Evolutionary conservation across 768 basidiomycete genomes (phyloP).

Genomic region (Calocera cornea): DNA sequence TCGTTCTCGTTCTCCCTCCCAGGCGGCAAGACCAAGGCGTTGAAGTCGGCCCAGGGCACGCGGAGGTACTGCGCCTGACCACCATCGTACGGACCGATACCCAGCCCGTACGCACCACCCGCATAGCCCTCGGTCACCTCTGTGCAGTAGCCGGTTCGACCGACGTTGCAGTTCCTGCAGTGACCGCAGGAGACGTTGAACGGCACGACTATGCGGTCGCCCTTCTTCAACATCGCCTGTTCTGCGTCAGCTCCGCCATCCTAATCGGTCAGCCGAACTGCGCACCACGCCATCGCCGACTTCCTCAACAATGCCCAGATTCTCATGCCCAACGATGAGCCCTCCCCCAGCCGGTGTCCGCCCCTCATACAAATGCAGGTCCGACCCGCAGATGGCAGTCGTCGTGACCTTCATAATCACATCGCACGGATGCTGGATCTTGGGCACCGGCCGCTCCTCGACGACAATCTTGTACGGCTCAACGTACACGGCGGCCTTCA

Average conservation of each 20-base stretch:
- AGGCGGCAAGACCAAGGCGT: constrained; percentile 9
- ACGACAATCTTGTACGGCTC: constrained; percentile 3
- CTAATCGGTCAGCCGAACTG: too few relatives aligned
- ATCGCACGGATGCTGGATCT: constrained; percentile 10
- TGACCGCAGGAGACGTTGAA: constrained; percentile 16
- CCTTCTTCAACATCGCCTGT: constrained; percentile 9
- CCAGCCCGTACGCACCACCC: constrained; percentile 9
- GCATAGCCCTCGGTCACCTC: constrained; percentile 12
- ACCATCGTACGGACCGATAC: constrained; percentile 10
- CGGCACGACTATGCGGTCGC: constrained; percentile 14
- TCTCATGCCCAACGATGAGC: constrained; percentile 43
- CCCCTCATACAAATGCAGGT: constrained; percentile 17
- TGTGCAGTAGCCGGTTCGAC: neutral
- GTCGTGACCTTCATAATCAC: constrained; percentile 14
- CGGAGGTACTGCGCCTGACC: constrained; percentile 13
- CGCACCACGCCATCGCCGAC: neutral
- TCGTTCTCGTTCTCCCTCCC: constrained; percentile 14
- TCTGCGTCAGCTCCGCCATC: too few relatives aligned
- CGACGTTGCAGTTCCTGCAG: constrained; percentile 11
- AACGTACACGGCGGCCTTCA: neutral
- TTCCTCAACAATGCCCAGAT: constrained; percentile 17
- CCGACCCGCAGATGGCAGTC: constrained; percentile 18
- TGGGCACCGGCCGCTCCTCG: neutral
- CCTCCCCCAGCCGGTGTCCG: constrained; percentile 37
- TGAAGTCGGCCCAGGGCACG: constrained; percentile 14